Evolutionary conservation across 768 basidiomycete species (phyloP), one percentile per base, ranked within the genome.

Genomic region (Hygrophorus pudorinus): DNA sequence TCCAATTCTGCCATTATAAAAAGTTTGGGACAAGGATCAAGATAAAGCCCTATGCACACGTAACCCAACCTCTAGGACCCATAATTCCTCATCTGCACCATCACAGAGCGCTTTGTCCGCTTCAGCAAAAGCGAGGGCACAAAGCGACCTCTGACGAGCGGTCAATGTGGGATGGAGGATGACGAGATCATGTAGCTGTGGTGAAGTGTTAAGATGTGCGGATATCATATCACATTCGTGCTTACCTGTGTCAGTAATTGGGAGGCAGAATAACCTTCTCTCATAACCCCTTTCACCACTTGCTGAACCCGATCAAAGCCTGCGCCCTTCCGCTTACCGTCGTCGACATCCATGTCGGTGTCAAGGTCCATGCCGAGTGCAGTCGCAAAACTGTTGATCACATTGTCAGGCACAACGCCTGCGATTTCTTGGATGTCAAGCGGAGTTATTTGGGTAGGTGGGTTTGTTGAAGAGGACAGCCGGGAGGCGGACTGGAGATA

Each of bases 21-120:
- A 18, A n/a, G 21, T 5, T 36, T 28, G 1, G 17, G 17, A 8
- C 16, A 36, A 29, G 35, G 11, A 17, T 31, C 20, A 13, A 4
- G 27, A 17, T 8, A 5, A 24, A 11, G 75, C 75, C 56, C 83
- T 88, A 56, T 83, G 72, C 12, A 94, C 68, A 17, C 76, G 72
- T 41, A 96, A 61, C n/a, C 79, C 91, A 28, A 90, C 82, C 56
- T 96, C 88, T 11, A 99, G 65, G 27, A 88, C 77, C 82, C 94
- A 96, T 17, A 99, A 66, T 60, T 97, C 96, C 62, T 99, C 96
- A 55, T 99, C 96, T 12, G 88, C 92, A 1, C 96, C 96, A 50
- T 98, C 94, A 52, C 86, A 89, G 17, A 99, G 66, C 0, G 88
- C 89, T 61, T 98, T 98, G 64, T 99, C 96, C 20, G 89, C 90